Evolutionary conservation across 2,329 filamentous ascomycete genomes (phyloP), one percentile per base, ranked within the genome.

Genomic region (Neonectria sp.): DNA sequence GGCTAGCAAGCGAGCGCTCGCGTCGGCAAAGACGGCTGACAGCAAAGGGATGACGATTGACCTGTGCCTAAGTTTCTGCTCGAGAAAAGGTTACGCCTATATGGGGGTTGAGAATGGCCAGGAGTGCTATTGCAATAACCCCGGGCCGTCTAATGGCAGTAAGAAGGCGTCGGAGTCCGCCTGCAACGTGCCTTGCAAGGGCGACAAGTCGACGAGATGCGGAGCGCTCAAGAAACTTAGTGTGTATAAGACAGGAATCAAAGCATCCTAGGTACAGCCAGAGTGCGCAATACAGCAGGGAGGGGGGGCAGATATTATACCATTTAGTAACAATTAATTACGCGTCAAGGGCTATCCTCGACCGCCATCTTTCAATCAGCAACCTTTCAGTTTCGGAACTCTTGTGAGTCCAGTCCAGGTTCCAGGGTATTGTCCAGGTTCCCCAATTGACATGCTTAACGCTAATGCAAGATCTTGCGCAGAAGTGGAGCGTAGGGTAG

Each of bases 71-170:
- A 15, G 53, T 3, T 74, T 67, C 29, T 74, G 72, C 53, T 63
- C 65, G 2, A 13, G 25, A 8, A 74, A 74, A 29, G 60, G 57
- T 1, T 69, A 61, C 21, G 45, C 51, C 11, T 73, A 67, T 17
- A 31, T 74, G n/a, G 72, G 72, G 17, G 21, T 74, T 4, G 63
- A 74, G 46, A 64, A 67, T 17, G 70, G 72, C 0, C 55, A 68
- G 8, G 62, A 71, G 15, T 74, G 72, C 49, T 74, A 70, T 55
- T 74, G 72, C n/a, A 64, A 62, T 15, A 67, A 61, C 12, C 57
- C 55, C 5, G 72, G 61, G 0, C 72, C 72, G 0, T 64, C 66
- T 0, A 60, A 61, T 11, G 72, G 72, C 2, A 74, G 72, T 9
- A 33, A 57, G n/a, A 71, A 70, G 35, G 64, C 52, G 3, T 43